Conservation (phyloP, 345 rosid genomes). For the Lumnitzera racemosa region DNA sequence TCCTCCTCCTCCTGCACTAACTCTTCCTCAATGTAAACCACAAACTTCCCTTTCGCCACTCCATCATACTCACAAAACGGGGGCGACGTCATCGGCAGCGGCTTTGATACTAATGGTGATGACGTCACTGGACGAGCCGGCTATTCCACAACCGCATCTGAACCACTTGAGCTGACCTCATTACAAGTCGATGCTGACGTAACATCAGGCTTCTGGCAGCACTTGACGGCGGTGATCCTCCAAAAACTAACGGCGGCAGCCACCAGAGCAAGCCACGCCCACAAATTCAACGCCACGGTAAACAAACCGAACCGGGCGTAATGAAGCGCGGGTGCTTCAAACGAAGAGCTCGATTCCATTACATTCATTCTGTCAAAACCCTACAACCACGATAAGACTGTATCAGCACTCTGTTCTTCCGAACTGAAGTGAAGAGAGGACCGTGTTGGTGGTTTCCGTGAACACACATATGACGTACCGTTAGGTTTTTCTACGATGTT, state of each 20-base stretch:
- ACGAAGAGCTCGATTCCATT: conserved; percentile 24
- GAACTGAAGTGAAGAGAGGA: not conserved
- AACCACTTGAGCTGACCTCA: not conserved
- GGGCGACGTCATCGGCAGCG: not conserved
- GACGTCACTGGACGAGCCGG: not conserved
- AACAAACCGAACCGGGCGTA: conserved; percentile 38
- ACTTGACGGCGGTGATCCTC: conserved; percentile 31
- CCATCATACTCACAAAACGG: conserved; percentile 4
- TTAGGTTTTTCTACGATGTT: not conserved
- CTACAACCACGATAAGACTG: too few relatives aligned
- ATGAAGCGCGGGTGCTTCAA: conserved; percentile 44
- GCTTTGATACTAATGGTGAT: not conserved
- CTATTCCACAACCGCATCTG: not conserved
- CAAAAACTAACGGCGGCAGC: conserved; percentile 69
- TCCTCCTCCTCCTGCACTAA: too few relatives aligned
- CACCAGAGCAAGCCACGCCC: conserved; percentile 62
- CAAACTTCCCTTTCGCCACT: conserved; percentile 43
- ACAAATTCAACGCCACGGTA: conserved; percentile 40
- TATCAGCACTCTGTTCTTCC: not conserved
- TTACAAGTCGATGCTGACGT: not conserved
- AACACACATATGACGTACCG: not conserved
- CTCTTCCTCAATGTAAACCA: conserved; percentile 29
- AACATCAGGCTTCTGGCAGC: conserved; percentile 7
- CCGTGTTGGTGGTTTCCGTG: too few relatives aligned
- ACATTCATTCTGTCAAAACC: conserved; percentile 13